Evolutionary conservation across 352 stramenopile genomes (phyloP).

Genomic region (Globisporangium irregulare): DNA sequence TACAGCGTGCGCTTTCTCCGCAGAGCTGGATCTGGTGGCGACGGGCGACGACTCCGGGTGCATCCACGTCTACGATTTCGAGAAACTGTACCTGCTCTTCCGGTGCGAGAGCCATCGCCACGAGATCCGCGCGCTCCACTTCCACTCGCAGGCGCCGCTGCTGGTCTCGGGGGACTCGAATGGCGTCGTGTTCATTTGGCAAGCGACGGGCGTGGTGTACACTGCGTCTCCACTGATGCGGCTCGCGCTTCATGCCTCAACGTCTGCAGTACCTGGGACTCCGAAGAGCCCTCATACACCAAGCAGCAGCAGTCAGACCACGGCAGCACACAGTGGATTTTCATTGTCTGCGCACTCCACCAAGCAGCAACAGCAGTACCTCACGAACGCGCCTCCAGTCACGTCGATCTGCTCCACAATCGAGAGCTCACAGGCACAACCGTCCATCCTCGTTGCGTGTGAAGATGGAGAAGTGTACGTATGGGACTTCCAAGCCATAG

Average conservation of each 20-base stretch:
- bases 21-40: constrained; percentile 36
- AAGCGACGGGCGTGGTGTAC: constrained; percentile 25
- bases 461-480: constrained; percentile 13
- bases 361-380: background rate
- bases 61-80: constrained; percentile 66
- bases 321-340: too few species aligned
- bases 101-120: constrained; percentile 41
- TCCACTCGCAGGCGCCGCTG: constrained; percentile 32
- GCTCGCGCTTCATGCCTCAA: constrained; percentile 11
- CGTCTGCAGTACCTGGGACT: background rate
- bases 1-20: constrained; percentile 50
- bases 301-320: background rate
- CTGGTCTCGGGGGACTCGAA: constrained; percentile 47
- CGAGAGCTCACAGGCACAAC: constrained; percentile 11
- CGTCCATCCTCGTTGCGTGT: constrained; percentile 20
- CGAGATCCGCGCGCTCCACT: constrained; percentile 55
- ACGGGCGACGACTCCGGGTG: constrained; percentile 53
- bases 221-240: constrained; percentile 28
- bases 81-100: constrained; percentile 53
- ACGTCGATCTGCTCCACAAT: constrained; percentile 28
- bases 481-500: constrained; percentile 28
- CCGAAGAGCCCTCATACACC: background rate
- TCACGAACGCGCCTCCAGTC: constrained; percentile 12
- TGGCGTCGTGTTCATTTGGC: constrained; percentile 46
- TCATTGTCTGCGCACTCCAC: background rate